Evolutionary conservation across 331 rosid genomes (phyloP).

Genomic region (Ulmus americana): DNA sequence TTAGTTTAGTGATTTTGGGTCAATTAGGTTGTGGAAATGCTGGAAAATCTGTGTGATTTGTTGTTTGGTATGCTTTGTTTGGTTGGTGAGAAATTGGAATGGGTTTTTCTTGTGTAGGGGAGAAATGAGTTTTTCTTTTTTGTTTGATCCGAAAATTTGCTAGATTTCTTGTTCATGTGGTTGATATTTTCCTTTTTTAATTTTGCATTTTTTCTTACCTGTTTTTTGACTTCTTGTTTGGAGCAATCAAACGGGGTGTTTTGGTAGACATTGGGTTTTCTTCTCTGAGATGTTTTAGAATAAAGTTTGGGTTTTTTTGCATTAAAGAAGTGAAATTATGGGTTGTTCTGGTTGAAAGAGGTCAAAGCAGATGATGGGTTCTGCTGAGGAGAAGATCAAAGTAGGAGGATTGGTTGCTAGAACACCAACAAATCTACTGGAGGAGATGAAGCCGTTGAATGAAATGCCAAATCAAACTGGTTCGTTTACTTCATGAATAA

Average conservation of each 20-base stretch:
- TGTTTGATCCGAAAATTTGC: not conserved
- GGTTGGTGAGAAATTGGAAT: constrained; percentile 10
- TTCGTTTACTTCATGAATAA: constrained; percentile 15
- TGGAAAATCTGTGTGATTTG: constrained; percentile 10
- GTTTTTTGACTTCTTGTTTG: not conserved
- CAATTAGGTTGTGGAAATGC: not conserved
- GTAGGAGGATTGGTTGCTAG: constrained; percentile 40
- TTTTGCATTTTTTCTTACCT: not conserved
- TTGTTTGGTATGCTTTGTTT: constrained; percentile 14
- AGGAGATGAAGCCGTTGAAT: constrained; percentile 79
- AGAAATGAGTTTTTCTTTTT: not conserved
- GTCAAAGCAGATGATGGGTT: constrained; percentile 36
- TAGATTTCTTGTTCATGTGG: not conserved
- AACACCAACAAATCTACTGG: constrained; percentile 44
- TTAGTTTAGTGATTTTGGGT: not conserved
- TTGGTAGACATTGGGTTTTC: too few species aligned
- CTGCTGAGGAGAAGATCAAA: constrained; percentile 63
- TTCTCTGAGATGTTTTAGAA: constrained; percentile 17
- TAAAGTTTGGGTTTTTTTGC: constrained; percentile 23
- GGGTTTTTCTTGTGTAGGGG: not conserved
- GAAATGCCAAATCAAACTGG: constrained; percentile 91
- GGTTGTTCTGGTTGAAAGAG: constrained; percentile 26
- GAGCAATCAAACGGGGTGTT: constrained; percentile 8
- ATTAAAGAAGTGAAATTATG: constrained; percentile 30
- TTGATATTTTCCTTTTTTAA: not conserved